Evolutionary conservation across 495 filamentous ascomycete genomes (phyloP), one percentile per base, ranked within the genome.

Genomic region (Lindgomyces ingoldianus): DNA sequence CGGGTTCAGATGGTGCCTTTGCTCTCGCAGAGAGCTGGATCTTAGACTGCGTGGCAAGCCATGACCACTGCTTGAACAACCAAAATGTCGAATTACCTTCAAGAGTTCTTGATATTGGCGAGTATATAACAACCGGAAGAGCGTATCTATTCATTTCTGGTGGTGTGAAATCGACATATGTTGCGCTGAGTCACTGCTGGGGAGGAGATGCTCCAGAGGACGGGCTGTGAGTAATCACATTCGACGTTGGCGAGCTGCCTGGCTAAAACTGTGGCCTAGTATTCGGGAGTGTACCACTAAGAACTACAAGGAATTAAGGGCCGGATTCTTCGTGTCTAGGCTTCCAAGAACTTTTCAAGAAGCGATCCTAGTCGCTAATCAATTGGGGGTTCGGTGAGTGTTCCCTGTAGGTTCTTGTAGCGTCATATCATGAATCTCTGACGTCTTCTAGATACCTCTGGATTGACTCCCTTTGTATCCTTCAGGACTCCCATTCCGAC

Each of bases 31-130:
- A 18, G 8, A 18, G n/a, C 45, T 47, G 45, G 45, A 47, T 47
- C n/a, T n/a, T 8, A 18, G 8, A 47, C 18, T 47, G 45, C 18
- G 8, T 47, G 6, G n/a, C 45, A 4, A 47, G 18, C 45, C 45
- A 47, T 47, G 45, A 47, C 6, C n/a, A 47, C n/a, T 47, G 45
- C 45, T 47, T 47, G 45, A 47, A 47, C 4, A 47, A 47, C 45
- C n/a, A 18, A 4, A 18, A 47, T 47, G 45, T 47, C 45, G 21
- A 47, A 24, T 24, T 47, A 24, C 45, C 45, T 8, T 8, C 45
- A 4, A 47, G 45, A 47, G 45, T 47, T 24, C 8, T 47, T n/a
- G 45, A 47, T 47, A 47, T 47, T n/a, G 18, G 45, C 45, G 45
- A 47, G 45, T 47, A 47, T 47, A 47, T 4, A 47, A 47, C 45